phyloP scores from a whole-genome alignment of 495 filamentous ascomycete species.

The Sordaria brevicollis region DNA sequence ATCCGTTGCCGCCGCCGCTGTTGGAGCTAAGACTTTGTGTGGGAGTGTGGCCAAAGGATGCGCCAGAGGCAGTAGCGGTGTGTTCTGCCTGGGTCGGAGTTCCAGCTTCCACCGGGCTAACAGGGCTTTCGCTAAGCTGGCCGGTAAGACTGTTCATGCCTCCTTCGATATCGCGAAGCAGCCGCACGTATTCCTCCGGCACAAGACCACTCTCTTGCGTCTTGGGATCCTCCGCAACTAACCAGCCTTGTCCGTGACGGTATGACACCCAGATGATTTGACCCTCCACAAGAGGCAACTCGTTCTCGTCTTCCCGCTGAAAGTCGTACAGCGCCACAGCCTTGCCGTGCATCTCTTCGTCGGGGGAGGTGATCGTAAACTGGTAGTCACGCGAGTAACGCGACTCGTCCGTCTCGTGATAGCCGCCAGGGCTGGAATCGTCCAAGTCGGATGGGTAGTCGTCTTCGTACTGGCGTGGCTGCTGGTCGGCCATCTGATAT shows the following conservation, averaged over 20 bases:
- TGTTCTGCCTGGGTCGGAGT: conserved; percentile 49
- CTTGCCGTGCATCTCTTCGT: conserved; percentile 96
- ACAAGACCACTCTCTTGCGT: conserved; percentile 78
- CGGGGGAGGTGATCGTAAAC: conserved; percentile 88
- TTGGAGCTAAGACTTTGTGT: conserved; percentile 16
- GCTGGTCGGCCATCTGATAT: conserved; percentile 32
- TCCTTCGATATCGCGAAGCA: conserved; percentile 83
- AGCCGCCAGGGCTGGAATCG: conserved; percentile 41
- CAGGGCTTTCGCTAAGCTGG: conserved; percentile 26
- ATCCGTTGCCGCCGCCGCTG: conserved; percentile 28
- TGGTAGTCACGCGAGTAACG: conserved; percentile 83
- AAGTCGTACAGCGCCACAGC: conserved; percentile 95
- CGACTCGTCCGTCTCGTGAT: conserved; percentile 45
- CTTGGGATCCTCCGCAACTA: conserved; percentile 93
- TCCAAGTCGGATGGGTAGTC: conserved; percentile 49
- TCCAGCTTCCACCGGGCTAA: conserved; percentile 36
- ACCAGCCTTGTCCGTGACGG: conserved; percentile 90
- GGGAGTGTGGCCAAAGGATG: conserved; percentile 29
- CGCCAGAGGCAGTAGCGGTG: not conserved
- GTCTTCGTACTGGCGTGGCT: conserved; percentile 48
- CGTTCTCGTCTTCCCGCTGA: conserved; percentile 88
- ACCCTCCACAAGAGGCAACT: conserved; percentile 84
- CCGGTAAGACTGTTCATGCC: conserved; percentile 44
- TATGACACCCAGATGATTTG: conserved; percentile 97
- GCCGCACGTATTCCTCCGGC: conserved; percentile 90